Evolutionary conservation across 257 asterid genomes (phyloP).

Genomic region (Solanum chiquidenum): DNA sequence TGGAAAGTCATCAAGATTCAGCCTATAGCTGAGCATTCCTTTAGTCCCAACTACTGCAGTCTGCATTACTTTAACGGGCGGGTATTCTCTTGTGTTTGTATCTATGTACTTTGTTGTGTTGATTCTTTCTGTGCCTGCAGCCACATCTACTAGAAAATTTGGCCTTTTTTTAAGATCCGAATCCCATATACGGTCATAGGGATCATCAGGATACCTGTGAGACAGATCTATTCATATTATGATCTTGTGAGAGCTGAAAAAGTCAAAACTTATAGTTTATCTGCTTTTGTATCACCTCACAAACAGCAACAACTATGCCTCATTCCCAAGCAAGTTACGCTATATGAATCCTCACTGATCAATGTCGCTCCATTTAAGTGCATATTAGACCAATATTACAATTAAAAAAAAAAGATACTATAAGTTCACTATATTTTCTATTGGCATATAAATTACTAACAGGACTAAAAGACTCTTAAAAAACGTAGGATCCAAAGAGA

Average conservation of each 20-base stretch:
- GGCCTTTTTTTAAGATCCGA: constrained; percentile 71
- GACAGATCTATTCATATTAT: neutral
- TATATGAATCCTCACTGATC: neutral
- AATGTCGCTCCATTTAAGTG: neutral
- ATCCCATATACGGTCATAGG: constrained; percentile 93
- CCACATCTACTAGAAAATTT: constrained; percentile 86
- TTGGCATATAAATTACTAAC: neutral
- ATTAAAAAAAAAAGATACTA: neutral
- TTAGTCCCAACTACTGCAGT: constrained; percentile 78
- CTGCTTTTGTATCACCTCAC: neutral
- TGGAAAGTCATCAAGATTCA: constrained; percentile 88
- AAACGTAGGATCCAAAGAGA: neutral
- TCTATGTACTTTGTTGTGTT: constrained; percentile 44
- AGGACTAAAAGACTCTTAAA: neutral
- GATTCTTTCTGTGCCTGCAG: constrained; percentile 81
- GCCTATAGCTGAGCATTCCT: constrained; percentile 64
- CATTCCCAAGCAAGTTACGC: neutral
- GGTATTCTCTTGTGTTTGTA: constrained; percentile 80
- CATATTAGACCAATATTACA: neutral
- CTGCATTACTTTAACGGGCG: constrained; percentile 93
- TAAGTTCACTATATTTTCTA: neutral
- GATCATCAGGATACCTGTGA: constrained; percentile 87
- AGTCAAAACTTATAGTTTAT: neutral
- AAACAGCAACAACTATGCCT: neutral
- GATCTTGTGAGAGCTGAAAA: neutral